phyloP scores from a whole-genome alignment of 768 basidiomycete genomes.

The Daedalea quercina region DNA sequence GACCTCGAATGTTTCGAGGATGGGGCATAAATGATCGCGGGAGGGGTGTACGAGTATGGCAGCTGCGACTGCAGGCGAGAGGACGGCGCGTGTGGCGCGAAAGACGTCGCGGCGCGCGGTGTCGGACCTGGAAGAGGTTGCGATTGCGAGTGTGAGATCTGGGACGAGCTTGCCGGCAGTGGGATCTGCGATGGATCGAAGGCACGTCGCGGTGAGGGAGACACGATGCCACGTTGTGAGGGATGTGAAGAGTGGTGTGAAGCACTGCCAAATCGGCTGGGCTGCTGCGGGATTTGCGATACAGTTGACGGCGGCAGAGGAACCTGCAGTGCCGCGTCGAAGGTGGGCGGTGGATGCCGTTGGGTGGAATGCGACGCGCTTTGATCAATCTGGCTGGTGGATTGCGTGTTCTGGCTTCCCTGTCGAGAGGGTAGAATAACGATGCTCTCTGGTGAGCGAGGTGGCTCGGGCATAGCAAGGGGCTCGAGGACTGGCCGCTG shows the following conservation, averaged over 20 bases:
- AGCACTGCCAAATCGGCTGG: background rate
- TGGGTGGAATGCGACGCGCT: background rate
- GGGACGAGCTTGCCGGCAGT: constrained; percentile 10
- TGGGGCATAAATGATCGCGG: constrained; percentile 58
- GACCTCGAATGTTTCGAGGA: constrained; percentile 35
- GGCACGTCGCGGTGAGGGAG: constrained; percentile 26
- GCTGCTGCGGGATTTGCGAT: constrained; percentile 1
- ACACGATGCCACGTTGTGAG: constrained; percentile 25
- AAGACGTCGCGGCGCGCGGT: constrained; percentile 14
- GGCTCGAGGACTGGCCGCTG: background rate
- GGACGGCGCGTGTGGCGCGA: constrained; percentile 21
- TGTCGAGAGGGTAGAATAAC: constrained; percentile 22
- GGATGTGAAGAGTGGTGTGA: constrained; percentile 1
- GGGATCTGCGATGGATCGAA: constrained; percentile 18
- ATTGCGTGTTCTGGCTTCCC: constrained; percentile 12
- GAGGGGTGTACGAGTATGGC: constrained; percentile 34
- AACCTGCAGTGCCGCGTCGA: background rate
- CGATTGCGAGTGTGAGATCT: constrained; percentile 31
- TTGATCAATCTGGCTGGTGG: background rate
- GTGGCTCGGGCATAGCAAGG: constrained; percentile 9
- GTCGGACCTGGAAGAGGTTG: constrained; percentile 31
- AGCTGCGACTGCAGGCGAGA: constrained; percentile 28
- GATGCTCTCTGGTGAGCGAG: constrained; percentile 23
- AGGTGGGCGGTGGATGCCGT: background rate
- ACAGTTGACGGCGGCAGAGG: background rate